These are phyloP conservation scores for Arthrobotrys conoides DNA, from an alignment of 2,329 filamentous ascomycete genomes.

Conservation along the genomic window DNA sequence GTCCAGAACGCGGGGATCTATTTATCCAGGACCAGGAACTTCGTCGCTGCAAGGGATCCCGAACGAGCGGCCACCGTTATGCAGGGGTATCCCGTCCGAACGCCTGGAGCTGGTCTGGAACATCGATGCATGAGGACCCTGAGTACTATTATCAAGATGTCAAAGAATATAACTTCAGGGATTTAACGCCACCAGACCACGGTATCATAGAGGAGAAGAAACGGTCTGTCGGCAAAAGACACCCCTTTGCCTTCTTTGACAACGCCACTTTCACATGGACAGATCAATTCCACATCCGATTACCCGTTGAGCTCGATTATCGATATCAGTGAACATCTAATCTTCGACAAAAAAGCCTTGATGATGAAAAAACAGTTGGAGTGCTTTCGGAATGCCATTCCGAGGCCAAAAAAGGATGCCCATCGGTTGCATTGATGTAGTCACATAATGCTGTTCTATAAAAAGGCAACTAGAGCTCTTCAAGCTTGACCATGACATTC, in stretches of 20 bases:
- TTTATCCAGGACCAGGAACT: constrained; percentile 14
- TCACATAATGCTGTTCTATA: constrained; percentile 7
- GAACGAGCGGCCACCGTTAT: neutral
- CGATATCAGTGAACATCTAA: neutral
- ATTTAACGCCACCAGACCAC: constrained; percentile 9
- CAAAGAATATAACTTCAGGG: neutral
- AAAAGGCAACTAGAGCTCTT: constrained; percentile 22
- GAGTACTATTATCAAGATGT: neutral
- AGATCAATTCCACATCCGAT: constrained; percentile 10
- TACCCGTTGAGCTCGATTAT: neutral
- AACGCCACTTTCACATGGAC: constrained; percentile 10
- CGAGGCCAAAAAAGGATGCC: neutral
- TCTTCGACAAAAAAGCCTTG: neutral
- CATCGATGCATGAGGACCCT: neutral
- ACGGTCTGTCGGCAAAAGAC: neutral
- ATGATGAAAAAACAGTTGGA: neutral
- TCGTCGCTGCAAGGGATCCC: constrained; percentile 6
- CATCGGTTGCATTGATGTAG: neutral
- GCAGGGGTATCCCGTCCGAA: constrained; percentile 17
- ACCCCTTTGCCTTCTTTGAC: neutral
- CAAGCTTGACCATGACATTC: constrained; percentile 14
- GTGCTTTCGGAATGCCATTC: constrained; percentile 16
- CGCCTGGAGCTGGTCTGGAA: constrained; percentile 1
- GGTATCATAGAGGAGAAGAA: neutral
- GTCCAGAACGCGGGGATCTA: neutral